These are phyloP conservation scores for Acrodontium crateriforme DNA, from an alignment of 2,329 filamentous ascomycete genomes.

Conservation along the genomic window DNA sequence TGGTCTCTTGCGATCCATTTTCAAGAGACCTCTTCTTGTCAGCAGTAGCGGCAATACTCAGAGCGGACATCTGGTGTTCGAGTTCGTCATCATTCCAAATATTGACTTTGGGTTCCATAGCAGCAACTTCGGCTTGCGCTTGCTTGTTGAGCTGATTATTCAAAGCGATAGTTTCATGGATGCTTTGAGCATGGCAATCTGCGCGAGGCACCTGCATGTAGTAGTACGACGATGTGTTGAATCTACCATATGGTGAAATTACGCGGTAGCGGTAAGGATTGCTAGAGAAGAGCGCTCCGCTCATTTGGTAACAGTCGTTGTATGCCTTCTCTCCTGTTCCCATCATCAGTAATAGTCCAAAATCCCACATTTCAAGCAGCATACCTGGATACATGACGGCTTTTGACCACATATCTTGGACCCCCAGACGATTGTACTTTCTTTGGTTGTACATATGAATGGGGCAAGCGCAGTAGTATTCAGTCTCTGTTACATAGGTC, in stretches of 20 bases:
- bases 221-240: no score
- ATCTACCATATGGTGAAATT: constrained; percentile 24
- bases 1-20: no score
- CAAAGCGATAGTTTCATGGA: constrained; percentile 25
- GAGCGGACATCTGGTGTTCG: no score
- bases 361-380: constrained; percentile 1
- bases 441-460: constrained; percentile 27
- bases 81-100: constrained; percentile 23
- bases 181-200: constrained; percentile 19
- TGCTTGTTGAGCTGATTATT: constrained; percentile 25
- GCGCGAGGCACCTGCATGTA: constrained; percentile 18
- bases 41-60: constrained; percentile 2
- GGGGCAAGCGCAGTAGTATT: constrained; percentile 26
- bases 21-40: no score
- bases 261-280: constrained; percentile 25
- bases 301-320: constrained; percentile 14
- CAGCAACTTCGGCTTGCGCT: constrained; percentile 23
- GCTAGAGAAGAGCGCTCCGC: constrained; percentile 12
- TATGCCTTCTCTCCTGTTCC: constrained; percentile 19
- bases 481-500: no score
- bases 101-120: constrained; percentile 23
- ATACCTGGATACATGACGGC: constrained; percentile 35
- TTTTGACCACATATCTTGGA: constrained; percentile 30
- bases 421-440: constrained; percentile 24
- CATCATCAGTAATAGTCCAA: constrained; percentile 1